A percentile compares a stretch with the other conserved stretches of the same genome.
Conservation (phyloP, 106 monocot species). For the Acorus calamus region DNA sequence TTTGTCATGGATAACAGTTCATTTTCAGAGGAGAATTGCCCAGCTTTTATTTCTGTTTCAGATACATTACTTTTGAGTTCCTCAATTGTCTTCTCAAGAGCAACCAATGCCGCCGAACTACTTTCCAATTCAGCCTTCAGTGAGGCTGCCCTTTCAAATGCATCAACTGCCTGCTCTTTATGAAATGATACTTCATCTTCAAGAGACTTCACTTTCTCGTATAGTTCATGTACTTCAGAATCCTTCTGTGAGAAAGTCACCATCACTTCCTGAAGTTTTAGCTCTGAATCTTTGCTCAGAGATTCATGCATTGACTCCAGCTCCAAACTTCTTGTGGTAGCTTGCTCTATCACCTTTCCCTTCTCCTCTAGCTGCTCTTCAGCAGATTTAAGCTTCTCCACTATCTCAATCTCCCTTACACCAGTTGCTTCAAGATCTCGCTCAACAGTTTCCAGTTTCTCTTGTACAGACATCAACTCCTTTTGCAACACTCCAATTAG, state of each 20-base stretch:
- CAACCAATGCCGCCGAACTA: conserved; percentile 17
- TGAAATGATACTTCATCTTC: conserved; percentile 33
- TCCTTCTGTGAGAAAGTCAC: conserved; percentile 47
- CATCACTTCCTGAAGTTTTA: conserved; percentile 39
- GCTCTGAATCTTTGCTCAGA: conserved; percentile 47
- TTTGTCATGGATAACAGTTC: conserved; percentile 34
- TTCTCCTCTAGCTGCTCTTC: conserved; percentile 55
- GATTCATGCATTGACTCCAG: conserved; percentile 38
- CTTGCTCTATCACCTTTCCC: conserved; percentile 30
- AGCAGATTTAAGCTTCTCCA: conserved; percentile 32
- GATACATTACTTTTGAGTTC: conserved; percentile 42
- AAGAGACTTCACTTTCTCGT: conserved; percentile 27
- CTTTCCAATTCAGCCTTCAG: conserved; percentile 51
- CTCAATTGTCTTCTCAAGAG: conserved; percentile 26
- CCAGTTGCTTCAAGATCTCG: conserved; percentile 35
- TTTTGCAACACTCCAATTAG: conserved; percentile 5
- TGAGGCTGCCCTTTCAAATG: conserved; percentile 35
- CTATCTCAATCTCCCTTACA: conserved; percentile 42
- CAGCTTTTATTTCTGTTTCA: conserved; percentile 27
- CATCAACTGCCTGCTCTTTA: conserved; percentile 30
- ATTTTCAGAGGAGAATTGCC: conserved; percentile 36
- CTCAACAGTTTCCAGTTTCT: conserved; percentile 14
- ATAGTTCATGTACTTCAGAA: conserved; percentile 32
- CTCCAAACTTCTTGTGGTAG: conserved; percentile 44
- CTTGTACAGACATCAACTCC: conserved; percentile 10